Percentiles rank a stretch among this genome's conserved stretches.
These are phyloP conservation scores for Ricinus communis DNA, from an alignment of 345 rosid genomes.

Conservation along the genomic window DNA sequence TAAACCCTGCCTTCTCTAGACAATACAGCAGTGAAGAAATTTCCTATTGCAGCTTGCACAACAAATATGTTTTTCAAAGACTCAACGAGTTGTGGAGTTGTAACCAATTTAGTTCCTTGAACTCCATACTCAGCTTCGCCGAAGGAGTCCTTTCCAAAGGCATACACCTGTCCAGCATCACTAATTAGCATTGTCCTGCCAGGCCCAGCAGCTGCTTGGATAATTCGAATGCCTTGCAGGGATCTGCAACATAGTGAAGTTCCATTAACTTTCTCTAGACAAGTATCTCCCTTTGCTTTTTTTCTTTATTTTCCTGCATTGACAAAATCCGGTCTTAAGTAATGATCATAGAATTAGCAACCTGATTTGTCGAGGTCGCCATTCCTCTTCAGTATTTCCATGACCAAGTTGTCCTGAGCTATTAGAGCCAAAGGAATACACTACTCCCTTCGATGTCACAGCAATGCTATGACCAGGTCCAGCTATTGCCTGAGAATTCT, in stretches of 20 bases:
- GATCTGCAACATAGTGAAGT: constrained; percentile 79
- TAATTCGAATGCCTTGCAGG: constrained; percentile 81
- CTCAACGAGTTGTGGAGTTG: constrained; percentile 74
- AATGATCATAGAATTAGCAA: constrained; percentile 42
- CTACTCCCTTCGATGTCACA: constrained; percentile 73
- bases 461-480: constrained; percentile 97
- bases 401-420: constrained; percentile 90
- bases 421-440: constrained; percentile 81
- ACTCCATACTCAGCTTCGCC: constrained; percentile 62
- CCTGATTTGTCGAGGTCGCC: constrained; percentile 87
- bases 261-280: constrained; percentile 39
- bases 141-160: constrained; percentile 81
- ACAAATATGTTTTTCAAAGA: constrained; percentile 79
- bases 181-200: constrained; percentile 93
- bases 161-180: constrained; percentile 83
- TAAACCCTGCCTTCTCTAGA: constrained; percentile 96
- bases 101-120: constrained; percentile 60
- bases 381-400: constrained; percentile 80
- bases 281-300: constrained; percentile 26
- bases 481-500: constrained; percentile 89
- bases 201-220: constrained; percentile 85
- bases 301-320: constrained; percentile 30
- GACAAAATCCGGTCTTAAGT: constrained; percentile 29
- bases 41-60: constrained; percentile 89
- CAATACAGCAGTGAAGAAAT: constrained; percentile 85